phyloP scores from a whole-genome alignment of 176 grass and related monocot species.

The Coix lacrymajobi region DNA sequence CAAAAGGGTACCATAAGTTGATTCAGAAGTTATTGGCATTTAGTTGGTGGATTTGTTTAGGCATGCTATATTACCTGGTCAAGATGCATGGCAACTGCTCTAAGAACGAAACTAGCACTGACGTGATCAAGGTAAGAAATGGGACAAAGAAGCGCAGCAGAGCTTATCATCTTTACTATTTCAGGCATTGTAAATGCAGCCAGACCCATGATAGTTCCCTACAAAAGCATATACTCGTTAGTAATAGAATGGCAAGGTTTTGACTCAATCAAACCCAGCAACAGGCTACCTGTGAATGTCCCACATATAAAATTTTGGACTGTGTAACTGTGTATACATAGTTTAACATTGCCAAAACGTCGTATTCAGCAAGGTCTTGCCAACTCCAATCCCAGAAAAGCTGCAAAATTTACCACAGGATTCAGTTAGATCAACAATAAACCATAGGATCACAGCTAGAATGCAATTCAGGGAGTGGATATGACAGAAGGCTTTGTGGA shows the following conservation, averaged over 20 bases:
- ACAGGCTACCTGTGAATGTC: conserved; percentile 78
- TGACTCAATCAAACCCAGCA: neutral
- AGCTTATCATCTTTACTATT: conserved; percentile 65
- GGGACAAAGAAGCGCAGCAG: conserved; percentile 93
- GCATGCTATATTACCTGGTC: conserved; percentile 65
- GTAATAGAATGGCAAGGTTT: neutral
- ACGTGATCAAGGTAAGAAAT: conserved; percentile 95
- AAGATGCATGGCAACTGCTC: conserved; percentile 82
- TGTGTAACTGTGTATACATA: conserved; percentile 59
- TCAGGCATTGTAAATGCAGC: conserved; percentile 82
- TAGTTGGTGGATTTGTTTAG: conserved; percentile 17
- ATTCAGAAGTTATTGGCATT: conserved; percentile 24
- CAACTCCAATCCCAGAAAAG: conserved; percentile 99
- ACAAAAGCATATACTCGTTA: conserved; percentile 30
- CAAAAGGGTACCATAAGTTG: conserved; percentile 32
- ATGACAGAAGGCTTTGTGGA: neutral
- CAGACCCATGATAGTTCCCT: conserved; percentile 98
- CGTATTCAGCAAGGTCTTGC: conserved; percentile 90
- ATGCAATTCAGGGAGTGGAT: neutral
- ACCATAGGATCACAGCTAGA: conserved; percentile 2
- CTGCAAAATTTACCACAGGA: conserved; percentile 41
- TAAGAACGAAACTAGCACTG: conserved; percentile 71
- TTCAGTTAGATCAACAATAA: conserved; percentile 14
- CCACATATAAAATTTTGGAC: conserved; percentile 75
- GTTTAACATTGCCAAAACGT: conserved; percentile 72